Evolutionary conservation across 768 basidiomycete genomes (phyloP), one percentile per base, ranked within the genome.

Genomic region (Leccinum subtestaceum): DNA sequence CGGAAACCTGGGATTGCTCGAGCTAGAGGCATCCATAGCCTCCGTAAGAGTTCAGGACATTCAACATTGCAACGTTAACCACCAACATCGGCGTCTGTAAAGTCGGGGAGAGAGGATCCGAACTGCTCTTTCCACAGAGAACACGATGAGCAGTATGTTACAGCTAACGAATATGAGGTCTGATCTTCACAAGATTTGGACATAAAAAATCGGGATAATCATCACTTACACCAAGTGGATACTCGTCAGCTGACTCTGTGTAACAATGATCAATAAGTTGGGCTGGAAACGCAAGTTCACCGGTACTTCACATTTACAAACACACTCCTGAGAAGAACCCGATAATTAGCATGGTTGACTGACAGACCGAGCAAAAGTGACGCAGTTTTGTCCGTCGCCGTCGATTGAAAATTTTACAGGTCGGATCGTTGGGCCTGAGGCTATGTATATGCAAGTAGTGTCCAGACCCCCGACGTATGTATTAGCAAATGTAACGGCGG

Each of bases 91-190:
- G 23, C 23, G 23, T 25, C 23, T 25, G 23, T 25, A 25, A 25
- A 25, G n/a, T 40, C 15, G 36, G 17, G 17, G 17, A 29, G 8
- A 29, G 29, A 8, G 29, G 25, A 5, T 29, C 9, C 40, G n/a
- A 40, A 1, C n/a, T 40, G 4, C 9, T n/a, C 40, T n/a, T 40
- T n/a, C 40, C 40, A 40, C 8, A n/a, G n/a, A n/a, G 9, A 40
- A 40, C 1, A 60, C 29, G 11, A 43, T 10, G n/a, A 67, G 55
- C 1, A 68, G 5, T 2, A 67, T 67, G 19, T 46, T 5, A 53
- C 4, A 17, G 54, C 29, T 29, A 49, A 63, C 21, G 15, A 21
- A 32, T 7, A 15, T n/a, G 1, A 12, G 32, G 5, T 13, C 5
- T 21, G 2, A 46, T 11, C 11, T 12, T 25, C 23, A 23, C 4